Evolutionary conservation across 1,284 basidiomycete genomes (phyloP), one percentile per base, ranked within the genome.

Genomic region (Trichosporon sp.): DNA sequence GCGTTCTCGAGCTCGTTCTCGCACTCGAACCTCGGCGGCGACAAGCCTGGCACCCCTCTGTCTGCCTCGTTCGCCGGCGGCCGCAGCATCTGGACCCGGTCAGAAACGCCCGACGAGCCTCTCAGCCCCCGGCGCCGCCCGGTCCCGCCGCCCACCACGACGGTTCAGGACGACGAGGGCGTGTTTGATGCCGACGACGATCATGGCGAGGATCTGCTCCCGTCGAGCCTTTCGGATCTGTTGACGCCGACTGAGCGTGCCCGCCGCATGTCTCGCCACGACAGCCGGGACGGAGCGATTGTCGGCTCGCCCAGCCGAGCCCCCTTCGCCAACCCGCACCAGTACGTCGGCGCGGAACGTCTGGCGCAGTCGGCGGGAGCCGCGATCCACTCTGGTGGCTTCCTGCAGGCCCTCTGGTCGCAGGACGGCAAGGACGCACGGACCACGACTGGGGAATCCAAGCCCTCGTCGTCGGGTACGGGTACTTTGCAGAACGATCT

Each of bases 121-220:
- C 70, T 77, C n/a, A 73, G 70, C n/a, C 76, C 76, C 19, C 49
- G 59, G 2, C 70, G 74, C 27, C 70, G 72, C 44, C 70, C 69
- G 6, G 68, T 73, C 16, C 59, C 65, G 4, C 40, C 54, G 9
- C 52, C 62, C 6, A 32, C 37, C 19, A 49, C 63, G 11, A 37
- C 37, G 19, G 59, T 59, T 8, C 57, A 60, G 40, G 72, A 75
- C 54, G 62, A 67, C 46, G 70, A 70, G 31, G 70, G 74, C 49
- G 66, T 65, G 57, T 64, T 69, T 52, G 76, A 73, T 58, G 70
- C 70, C 58, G 70, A 75, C 40, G 77, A 78, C 52, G 90, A 88
- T 52, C 89, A 92, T 69, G 79, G 91, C 60, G 92, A 96, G 73
- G 92, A 92, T 64, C 89, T 95, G 74, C 77, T 95, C 29, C 92